Base-by-base conservation (phyloP, 495 filamentous ascomycete species). In the Staphylotrichum tortipilum region DNA sequence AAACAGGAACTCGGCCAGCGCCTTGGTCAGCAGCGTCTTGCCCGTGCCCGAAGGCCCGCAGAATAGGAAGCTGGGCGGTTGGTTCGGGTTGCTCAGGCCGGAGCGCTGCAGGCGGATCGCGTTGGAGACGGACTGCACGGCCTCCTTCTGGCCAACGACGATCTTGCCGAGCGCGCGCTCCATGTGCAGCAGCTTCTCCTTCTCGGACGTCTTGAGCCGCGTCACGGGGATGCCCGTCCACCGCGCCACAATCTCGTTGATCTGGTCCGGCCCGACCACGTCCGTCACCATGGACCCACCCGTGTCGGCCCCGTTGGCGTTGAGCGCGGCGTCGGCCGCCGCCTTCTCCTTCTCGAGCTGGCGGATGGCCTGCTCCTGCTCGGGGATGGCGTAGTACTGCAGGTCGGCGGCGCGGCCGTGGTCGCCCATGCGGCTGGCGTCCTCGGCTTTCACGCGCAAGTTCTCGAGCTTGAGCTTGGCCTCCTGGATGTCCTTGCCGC, bases 161-260 rank as follows among this genome's bases (percentile, higher is more conserved):
- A 91, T 67, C 67, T 88, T 86, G 50, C 76, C 70, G 12, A 98
- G 79, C 38, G 81, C 77, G 57, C 79, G 83, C 73, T 98, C 92
- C 92, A 98, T 97, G 55, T 90, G 76, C 33, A 98, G 74, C 6
- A 98, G 74, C 73, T 96, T 97, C 58, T 98, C 92, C 68, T 95
- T 96, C 70, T 98, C 92, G 7, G 90, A 84, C 0, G 92, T 95
- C 74, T 84, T 90, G 17, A 98, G 81, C 38, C 91, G 77, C 3
- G 87, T 96, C 41, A 98, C 88, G 4, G 92, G 92, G 56, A 98
- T 98, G 54, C 92, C 92, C 9, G 94, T 97, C 88, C 89, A 95
- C 21, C 88, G 80, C 30, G 84, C 86, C 28, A 98, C 92, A 47
- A 97, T 97, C 63, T 98, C 92, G 68, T 98, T 97, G 77, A 98